A percentile compares a stretch with the other conserved stretches of the same genome.
Conservation (phyloP, 345 rosid genomes). For the Salix brachista region DNA sequence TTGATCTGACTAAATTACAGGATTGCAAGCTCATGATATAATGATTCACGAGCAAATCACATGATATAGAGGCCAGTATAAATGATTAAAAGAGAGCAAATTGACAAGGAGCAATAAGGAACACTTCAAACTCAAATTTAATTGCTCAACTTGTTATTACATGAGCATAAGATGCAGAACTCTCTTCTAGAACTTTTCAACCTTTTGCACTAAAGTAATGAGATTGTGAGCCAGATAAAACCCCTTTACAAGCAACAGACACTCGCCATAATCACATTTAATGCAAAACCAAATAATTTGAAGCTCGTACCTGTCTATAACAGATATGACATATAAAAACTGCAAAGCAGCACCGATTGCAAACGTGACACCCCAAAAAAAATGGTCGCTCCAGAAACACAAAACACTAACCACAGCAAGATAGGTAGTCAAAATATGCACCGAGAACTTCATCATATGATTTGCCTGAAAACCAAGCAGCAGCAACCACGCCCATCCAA, state of each 20-base stretch:
- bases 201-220: neutral
- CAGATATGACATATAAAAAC: conserved; percentile 93
- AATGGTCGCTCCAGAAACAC: conserved; percentile 70
- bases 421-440: conserved; percentile 85
- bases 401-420: conserved; percentile 85
- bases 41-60: neutral
- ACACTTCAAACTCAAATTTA: neutral
- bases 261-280: neutral
- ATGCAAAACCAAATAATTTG: neutral
- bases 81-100: neutral
- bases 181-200: neutral
- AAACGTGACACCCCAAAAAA: conserved; percentile 81
- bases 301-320: conserved; percentile 72
- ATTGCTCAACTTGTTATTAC: neutral
- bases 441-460: conserved; percentile 83
- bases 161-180: neutral
- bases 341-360: conserved; percentile 76
- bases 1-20: neutral
- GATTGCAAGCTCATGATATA: neutral
- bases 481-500: conserved; percentile 78
- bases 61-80: neutral
- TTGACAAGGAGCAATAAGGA: neutral
- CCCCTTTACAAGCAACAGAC: neutral
- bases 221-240: neutral
- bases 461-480: conserved; percentile 69